Percentiles rank a stretch among this genome's conserved stretches.
Conservation (phyloP, 2,329 filamentous ascomycete genomes). For the Diaporthe caulivora region DNA sequence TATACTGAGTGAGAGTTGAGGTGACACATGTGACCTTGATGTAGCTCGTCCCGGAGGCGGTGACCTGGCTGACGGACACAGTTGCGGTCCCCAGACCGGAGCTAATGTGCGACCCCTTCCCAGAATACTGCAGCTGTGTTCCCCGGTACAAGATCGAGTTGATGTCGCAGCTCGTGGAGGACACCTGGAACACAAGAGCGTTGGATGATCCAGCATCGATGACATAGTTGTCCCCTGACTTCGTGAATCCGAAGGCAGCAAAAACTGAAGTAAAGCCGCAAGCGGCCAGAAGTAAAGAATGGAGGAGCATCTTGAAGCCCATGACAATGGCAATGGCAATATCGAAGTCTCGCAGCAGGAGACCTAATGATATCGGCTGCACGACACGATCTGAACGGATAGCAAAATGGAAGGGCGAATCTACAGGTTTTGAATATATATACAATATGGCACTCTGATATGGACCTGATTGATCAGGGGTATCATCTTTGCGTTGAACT, state of each 20-base stretch:
- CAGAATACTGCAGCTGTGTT: slow-evolving; percentile 62
- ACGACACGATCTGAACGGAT: not conserved
- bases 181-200: slow-evolving; percentile 32
- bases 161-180: slow-evolving; percentile 61
- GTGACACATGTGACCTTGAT: slow-evolving; percentile 64
- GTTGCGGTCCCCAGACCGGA: slow-evolving; percentile 64
- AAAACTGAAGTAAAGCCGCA: slow-evolving; percentile 46
- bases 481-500: not conserved
- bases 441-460: not conserved
- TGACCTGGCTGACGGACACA: slow-evolving; percentile 50
- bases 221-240: slow-evolving; percentile 51
- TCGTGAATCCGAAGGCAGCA: slow-evolving; percentile 50
- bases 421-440: slow-evolving; percentile 10
- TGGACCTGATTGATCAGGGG: not conserved
- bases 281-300: slow-evolving; percentile 43
- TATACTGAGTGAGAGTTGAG: slow-evolving; percentile 61
- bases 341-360: slow-evolving; percentile 22
- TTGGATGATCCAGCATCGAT: slow-evolving; percentile 53
- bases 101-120: slow-evolving; percentile 62
- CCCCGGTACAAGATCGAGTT: slow-evolving; percentile 64
- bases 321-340: slow-evolving; percentile 26
- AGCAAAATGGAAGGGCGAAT: not conserved
- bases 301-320: slow-evolving; percentile 44
- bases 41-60: slow-evolving; percentile 49
- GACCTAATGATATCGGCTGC: not conserved